Evolutionary conservation across 139 green algal genomes (phyloP).

Genomic region (Micromonas pusilla): DNA sequence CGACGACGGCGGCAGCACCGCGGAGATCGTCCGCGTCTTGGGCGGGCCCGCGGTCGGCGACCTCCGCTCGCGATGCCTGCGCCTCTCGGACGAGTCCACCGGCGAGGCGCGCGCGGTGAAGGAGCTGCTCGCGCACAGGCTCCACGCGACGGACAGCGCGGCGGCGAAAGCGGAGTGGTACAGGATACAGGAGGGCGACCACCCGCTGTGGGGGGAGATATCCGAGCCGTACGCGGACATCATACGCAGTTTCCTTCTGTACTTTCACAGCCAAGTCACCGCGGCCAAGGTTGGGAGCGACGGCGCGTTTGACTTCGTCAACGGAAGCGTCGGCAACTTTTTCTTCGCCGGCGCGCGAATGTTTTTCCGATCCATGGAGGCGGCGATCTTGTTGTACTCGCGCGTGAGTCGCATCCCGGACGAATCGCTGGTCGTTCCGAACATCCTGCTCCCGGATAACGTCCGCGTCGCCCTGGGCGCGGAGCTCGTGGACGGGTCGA

Average conservation of each 20-base stretch:
- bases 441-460: conserved; percentile 73
- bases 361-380: conserved; percentile 95
- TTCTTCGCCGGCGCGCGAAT: conserved; percentile 95
- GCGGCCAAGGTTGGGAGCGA: conserved; percentile 42
- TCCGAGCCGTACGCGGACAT: conserved; percentile 95
- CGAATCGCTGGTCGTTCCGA: conserved; percentile 71
- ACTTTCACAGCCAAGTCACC: conserved; percentile 79
- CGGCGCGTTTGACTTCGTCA: conserved; percentile 79
- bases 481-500: conserved; percentile 77
- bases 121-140: conserved; percentile 77
- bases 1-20: conserved; percentile 92
- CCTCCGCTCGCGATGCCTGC: conserved; percentile 89
- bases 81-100: conserved; percentile 80
- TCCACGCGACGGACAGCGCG: conserved; percentile 45
- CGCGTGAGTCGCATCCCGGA: conserved; percentile 65
- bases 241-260: conserved; percentile 91
- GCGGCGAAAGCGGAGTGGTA: conserved; percentile 62
- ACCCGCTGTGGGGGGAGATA: conserved; percentile 83
- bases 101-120: conserved; percentile 75
- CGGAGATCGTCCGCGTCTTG: conserved; percentile 95
- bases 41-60: conserved; percentile 94
- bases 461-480: conserved; percentile 88
- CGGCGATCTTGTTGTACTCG: conserved; percentile 93
- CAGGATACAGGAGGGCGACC: conserved; percentile 83
- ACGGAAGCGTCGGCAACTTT: conserved; percentile 95